These are phyloP conservation scores for Zostera marina DNA, from an alignment of 116 monocot genomes.

Conservation along the genomic window DNA sequence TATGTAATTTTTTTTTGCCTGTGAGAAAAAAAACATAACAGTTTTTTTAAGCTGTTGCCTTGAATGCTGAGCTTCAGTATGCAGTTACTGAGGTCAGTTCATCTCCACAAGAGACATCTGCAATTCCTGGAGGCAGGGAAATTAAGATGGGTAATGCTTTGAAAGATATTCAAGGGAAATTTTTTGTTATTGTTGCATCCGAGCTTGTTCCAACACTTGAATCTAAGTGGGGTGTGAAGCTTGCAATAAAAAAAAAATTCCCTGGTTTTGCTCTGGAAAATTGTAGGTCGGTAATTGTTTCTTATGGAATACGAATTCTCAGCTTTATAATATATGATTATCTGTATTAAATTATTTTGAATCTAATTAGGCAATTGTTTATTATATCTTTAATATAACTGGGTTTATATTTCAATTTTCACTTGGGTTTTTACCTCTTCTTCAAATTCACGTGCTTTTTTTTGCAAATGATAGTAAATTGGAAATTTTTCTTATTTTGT, in stretches of 20 bases:
- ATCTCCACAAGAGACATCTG: constrained; percentile 13
- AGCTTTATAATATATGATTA: too few relatives aligned
- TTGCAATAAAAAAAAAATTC: constrained; percentile 52
- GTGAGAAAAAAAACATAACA: background rate
- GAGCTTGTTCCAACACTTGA: constrained; percentile 79
- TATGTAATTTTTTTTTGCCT: too few relatives aligned
- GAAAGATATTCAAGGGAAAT: constrained; percentile 24
- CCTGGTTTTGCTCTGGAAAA: constrained; percentile 70
- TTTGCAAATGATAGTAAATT: background rate
- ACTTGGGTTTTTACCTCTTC: background rate
- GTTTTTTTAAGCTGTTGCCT: constrained; percentile 70
- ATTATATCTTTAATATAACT: background rate
- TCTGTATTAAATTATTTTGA: too few relatives aligned
- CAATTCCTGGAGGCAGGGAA: constrained; percentile 16
- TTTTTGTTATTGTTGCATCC: constrained; percentile 58
- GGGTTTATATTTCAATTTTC: background rate
- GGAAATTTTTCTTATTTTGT: too few relatives aligned
- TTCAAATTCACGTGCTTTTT: background rate
- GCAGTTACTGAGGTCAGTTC: constrained; percentile 52
- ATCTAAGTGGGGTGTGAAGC: constrained; percentile 67
- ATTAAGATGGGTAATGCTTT: constrained; percentile 40
- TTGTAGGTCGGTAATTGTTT: constrained; percentile 43
- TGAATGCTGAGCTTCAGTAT: constrained; percentile 72
- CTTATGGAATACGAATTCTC: background rate
- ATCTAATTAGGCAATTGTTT: too few relatives aligned